Percentiles rank a stretch among this genome's conserved stretches.
phyloP scores from a whole-genome alignment of 495 filamentous ascomycete genomes.

The Penicillium pulvis region DNA sequence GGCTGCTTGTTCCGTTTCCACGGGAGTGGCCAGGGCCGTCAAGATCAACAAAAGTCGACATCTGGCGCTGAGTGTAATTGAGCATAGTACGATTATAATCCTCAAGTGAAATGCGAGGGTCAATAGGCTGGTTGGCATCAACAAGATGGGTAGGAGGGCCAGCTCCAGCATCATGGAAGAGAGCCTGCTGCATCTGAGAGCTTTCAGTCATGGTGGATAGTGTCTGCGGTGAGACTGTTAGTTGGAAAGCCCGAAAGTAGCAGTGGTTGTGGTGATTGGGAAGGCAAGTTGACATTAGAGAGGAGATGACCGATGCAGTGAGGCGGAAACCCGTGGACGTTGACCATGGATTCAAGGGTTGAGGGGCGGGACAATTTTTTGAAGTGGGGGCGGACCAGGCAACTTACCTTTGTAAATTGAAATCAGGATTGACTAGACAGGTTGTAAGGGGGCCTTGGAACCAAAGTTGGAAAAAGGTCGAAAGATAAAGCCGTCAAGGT shows the following conservation, averaged over 20 bases:
- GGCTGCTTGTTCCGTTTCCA: conserved; percentile 22
- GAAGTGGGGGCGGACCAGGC: neutral
- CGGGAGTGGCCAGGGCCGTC: conserved; percentile 24
- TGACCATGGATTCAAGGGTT: neutral
- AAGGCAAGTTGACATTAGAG: neutral
- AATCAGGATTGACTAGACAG: conserved; percentile 8
- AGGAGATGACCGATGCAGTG: too few relatives aligned
- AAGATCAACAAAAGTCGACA: conserved; percentile 39
- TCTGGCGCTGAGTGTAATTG: conserved; percentile 48
- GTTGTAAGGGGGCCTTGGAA: neutral
- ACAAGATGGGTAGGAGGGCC: conserved; percentile 24
- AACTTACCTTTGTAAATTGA: conserved; percentile 13
- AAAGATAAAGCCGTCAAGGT: conserved; percentile 7
- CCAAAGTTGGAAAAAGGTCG: conserved; percentile 13
- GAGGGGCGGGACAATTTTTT: neutral
- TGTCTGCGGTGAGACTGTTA: conserved; percentile 9
- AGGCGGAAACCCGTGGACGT: too few relatives aligned
- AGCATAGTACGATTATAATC: conserved; percentile 52
- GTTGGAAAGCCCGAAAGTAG: neutral
- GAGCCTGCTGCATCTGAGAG: conserved; percentile 24
- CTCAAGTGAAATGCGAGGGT: conserved; percentile 39
- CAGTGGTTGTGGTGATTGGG: neutral
- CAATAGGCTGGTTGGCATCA: conserved; percentile 22
- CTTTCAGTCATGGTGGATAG: conserved; percentile 26
- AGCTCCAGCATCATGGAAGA: conserved; percentile 23